Percentiles rank a stretch among this genome's conserved stretches.
These are phyloP conservation scores for Scheffersomyces lignosus DNA, from an alignment of 805 yeast genomes.

Conservation along the genomic window DNA sequence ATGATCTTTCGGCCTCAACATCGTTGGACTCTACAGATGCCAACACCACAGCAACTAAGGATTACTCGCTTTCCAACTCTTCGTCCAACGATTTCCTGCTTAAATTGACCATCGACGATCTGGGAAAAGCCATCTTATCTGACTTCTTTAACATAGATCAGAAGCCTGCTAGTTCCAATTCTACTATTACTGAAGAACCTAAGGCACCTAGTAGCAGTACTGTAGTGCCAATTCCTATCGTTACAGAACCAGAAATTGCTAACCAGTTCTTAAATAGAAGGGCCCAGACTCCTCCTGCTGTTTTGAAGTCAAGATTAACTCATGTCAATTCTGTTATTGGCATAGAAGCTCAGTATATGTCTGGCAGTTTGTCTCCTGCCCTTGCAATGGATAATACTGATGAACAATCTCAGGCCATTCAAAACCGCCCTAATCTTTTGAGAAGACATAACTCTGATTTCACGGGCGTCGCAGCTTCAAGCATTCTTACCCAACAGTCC, in stretches of 20 bases:
- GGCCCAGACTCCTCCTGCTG: not conserved
- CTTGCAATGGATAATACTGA: not conserved
- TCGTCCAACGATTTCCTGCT: conserved; percentile 26
- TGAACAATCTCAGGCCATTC: conserved; percentile 2
- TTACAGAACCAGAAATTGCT: not conserved
- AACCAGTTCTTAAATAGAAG: too few species aligned
- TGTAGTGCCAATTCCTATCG: too few species aligned
- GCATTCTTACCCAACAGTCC: conserved; percentile 3
- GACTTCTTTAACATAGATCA: too few species aligned
- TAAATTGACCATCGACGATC: conserved; percentile 39
- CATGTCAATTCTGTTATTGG: conserved; percentile 31
- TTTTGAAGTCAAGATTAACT: conserved; percentile 16
- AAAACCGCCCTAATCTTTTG: conserved; percentile 9
- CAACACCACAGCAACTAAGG: conserved; percentile 3
- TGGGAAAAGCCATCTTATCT: conserved; percentile 40
- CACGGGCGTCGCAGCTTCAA: conserved; percentile 13
- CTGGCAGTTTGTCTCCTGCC: not conserved
- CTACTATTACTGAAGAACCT: not conserved
- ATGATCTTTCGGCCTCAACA: not conserved
- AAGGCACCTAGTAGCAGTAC: not conserved
- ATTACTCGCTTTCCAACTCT: conserved; percentile 5
- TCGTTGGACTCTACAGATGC: too few species aligned
- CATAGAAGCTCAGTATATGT: conserved; percentile 15
- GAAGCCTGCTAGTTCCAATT: not conserved
- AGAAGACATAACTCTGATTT: conserved; percentile 27